Percentiles rank a stretch among this genome's conserved stretches.
Conservation (phyloP, 257 asterid species). For the Plectranthus barbatus region DNA sequence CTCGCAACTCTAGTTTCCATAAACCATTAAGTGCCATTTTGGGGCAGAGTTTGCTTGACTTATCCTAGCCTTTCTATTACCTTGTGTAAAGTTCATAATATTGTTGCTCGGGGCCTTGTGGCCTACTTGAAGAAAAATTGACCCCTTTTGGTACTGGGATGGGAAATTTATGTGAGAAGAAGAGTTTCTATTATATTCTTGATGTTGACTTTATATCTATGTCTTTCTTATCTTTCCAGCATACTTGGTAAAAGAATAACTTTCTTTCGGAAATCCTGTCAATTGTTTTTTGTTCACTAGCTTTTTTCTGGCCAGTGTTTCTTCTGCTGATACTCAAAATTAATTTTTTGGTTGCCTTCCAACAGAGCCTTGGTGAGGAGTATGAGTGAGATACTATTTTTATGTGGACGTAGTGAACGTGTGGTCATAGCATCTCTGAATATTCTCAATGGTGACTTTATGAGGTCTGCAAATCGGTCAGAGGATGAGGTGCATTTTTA, state of each 20-base stretch:
- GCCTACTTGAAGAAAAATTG: neutral
- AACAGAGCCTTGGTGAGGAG: constrained; percentile 86
- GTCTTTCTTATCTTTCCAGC: no score
- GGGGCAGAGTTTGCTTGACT: neutral
- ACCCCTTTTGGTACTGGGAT: neutral
- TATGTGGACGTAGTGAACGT: constrained; percentile 66
- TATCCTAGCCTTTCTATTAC: neutral
- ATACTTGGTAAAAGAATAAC: constrained; percentile 3
- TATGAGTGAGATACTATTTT: constrained; percentile 90
- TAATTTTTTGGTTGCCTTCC: constrained; percentile 10
- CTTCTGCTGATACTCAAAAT: constrained; percentile 1
- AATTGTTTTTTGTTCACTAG: neutral
- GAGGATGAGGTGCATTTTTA: constrained; percentile 61
- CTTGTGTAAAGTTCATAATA: neutral
- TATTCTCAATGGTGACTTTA: constrained; percentile 29
- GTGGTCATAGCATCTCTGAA: constrained; percentile 65
- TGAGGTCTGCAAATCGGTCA: constrained; percentile 31
- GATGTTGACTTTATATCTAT: neutral
- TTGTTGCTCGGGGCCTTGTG: neutral
- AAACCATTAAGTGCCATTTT: neutral
- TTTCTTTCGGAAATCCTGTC: neutral
- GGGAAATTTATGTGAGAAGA: neutral
- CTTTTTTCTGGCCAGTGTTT: neutral
- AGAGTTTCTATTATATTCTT: no score
- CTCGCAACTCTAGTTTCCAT: neutral